These are phyloP conservation scores for Viola odorata DNA, from an alignment of 345 rosid genomes.

Conservation along the genomic window DNA sequence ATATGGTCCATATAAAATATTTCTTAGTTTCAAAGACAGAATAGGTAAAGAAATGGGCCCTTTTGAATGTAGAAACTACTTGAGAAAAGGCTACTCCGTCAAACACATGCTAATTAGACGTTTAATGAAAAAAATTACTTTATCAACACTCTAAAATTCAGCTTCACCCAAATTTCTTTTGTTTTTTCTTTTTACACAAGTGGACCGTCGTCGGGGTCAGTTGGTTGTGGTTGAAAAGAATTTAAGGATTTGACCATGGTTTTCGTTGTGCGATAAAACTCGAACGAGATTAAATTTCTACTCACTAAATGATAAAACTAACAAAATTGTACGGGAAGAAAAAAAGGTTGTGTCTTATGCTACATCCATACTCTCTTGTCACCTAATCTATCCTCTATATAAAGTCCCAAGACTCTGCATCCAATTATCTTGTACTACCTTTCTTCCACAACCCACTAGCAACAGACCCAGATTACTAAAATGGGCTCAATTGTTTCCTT, in stretches of 20 bases:
- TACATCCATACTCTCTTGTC: neutral
- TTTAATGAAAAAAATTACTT: conserved; percentile 35
- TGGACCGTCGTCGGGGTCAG: conserved; percentile 15
- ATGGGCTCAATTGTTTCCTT: conserved; percentile 23
- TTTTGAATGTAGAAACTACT: neutral
- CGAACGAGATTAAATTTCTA: too few relatives aligned
- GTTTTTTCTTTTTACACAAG: too few relatives aligned
- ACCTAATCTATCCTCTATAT: conserved; percentile 3
- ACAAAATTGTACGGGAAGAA: too few relatives aligned
- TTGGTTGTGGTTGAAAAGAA: too few relatives aligned
- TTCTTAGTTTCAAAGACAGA: neutral
- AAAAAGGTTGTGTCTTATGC: neutral
- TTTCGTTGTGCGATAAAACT: too few relatives aligned
- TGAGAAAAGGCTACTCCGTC: neutral
- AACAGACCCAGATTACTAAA: neutral
- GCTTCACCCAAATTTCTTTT: conserved; percentile 49
- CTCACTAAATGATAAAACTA: too few relatives aligned
- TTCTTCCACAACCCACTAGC: neutral
- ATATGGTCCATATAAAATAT: neutral
- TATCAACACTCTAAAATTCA: conserved; percentile 53
- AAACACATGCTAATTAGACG: conserved; percentile 10
- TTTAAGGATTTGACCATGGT: too few relatives aligned
- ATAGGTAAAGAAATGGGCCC: neutral
- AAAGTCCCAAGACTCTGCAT: neutral
- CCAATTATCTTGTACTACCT: neutral